Conservation (phyloP, 208 protist genomes). For the Trypanosoma theileri region DNA sequence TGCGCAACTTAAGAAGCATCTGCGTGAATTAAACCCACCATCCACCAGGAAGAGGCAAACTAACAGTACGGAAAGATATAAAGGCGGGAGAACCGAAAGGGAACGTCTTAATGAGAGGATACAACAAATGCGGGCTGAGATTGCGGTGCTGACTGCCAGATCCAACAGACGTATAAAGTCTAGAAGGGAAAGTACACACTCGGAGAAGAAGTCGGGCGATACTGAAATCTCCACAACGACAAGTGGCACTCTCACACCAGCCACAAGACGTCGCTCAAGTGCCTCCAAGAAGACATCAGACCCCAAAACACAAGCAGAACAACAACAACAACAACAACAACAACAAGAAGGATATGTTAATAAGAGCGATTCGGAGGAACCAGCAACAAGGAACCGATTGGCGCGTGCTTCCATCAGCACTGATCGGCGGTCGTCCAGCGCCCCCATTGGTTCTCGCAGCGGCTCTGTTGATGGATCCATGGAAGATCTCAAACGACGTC, state of each 20-base stretch:
- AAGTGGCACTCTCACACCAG: not conserved
- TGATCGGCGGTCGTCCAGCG: not conserved
- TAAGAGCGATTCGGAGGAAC: too few relatives aligned
- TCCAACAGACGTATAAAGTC: too few relatives aligned
- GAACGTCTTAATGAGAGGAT: conserved; percentile 54
- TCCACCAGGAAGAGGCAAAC: not conserved
- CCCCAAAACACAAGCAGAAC: too few relatives aligned
- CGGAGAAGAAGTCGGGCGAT: too few relatives aligned
- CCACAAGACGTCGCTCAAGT: not conserved
- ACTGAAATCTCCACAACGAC: not conserved
- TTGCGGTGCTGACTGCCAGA: conserved; percentile 11
- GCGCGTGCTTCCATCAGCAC: not conserved
- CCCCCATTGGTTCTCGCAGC: not conserved
- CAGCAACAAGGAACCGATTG: not conserved
- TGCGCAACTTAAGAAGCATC: conserved; percentile 31
- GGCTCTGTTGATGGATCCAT: not conserved
- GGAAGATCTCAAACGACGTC: conserved; percentile 9
- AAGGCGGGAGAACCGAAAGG: conserved; percentile 37
- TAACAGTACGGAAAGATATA: not conserved
- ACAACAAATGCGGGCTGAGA: conserved; percentile 38
- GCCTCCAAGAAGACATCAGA: not conserved
- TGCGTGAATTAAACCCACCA: conserved; percentile 23
- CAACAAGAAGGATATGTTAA: too few relatives aligned
- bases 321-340: too few relatives aligned
- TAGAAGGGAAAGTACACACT: too few relatives aligned